Conservation (phyloP, 352 stramenopile genomes). For the Pythium utonaiense region DNA sequence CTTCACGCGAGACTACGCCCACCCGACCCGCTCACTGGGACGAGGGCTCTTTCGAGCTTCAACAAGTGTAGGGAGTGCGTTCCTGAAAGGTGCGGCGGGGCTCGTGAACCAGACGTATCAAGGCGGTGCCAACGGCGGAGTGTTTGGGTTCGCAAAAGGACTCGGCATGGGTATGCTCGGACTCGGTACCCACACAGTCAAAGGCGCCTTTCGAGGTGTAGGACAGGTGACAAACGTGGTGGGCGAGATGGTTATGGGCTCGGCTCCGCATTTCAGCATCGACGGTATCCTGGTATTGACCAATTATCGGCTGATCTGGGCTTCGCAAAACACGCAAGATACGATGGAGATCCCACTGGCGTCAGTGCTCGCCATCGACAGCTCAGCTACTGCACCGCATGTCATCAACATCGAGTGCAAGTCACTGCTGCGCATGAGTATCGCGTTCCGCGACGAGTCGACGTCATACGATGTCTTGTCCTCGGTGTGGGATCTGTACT, state of each 20-base stretch:
- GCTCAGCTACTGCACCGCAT: constrained; percentile 75
- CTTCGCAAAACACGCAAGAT: constrained; percentile 71
- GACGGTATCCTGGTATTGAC: constrained; percentile 77
- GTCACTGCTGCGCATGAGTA: constrained; percentile 65
- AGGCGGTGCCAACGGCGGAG: constrained; percentile 72
- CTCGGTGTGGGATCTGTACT: constrained; percentile 73
- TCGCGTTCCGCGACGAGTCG: constrained; percentile 80
- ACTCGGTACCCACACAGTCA: constrained; percentile 81
- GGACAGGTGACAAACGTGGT: constrained; percentile 86
- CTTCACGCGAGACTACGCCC: constrained; percentile 76
- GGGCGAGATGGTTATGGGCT: constrained; percentile 82
- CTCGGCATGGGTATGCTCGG: constrained; percentile 85
- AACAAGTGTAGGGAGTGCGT: constrained; percentile 81
- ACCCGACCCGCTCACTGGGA: constrained; percentile 76
- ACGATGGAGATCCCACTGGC: constrained; percentile 80
- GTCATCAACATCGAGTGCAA: constrained; percentile 86
- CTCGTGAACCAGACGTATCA: constrained; percentile 87
- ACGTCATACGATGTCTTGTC: constrained; percentile 75
- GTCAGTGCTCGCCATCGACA: constrained; percentile 76
- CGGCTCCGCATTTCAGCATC: constrained; percentile 84
- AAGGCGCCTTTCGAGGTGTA: constrained; percentile 81
- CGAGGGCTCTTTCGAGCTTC: constrained; percentile 77
- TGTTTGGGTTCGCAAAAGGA: constrained; percentile 87
- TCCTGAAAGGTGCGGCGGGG: constrained; percentile 76
- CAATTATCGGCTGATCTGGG: constrained; percentile 87